phyloP scores from a whole-genome alignment of 2,329 filamentous ascomycete genomes.

The Leptosphaerulina australis region DNA sequence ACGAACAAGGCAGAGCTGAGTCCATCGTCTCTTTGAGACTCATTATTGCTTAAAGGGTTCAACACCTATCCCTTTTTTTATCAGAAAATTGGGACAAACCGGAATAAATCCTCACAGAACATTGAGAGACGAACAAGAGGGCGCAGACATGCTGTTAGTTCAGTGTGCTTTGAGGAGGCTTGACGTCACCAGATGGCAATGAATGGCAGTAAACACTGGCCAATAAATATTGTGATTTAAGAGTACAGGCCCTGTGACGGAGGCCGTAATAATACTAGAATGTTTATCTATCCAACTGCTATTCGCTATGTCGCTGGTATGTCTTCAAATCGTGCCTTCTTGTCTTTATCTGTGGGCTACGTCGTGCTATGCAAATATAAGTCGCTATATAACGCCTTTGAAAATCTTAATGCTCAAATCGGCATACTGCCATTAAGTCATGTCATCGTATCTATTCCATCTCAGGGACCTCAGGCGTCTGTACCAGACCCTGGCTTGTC shows the following conservation, averaged over 20 bases:
- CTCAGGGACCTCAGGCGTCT: slow-evolving; percentile 24
- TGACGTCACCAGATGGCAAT: no score
- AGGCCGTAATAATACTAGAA: slow-evolving; percentile 6
- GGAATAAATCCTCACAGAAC: slow-evolving; percentile 1
- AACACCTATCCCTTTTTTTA: not conserved
- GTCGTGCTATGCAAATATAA: slow-evolving; percentile 9
- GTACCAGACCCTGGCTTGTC: slow-evolving; percentile 17
- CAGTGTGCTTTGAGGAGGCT: not conserved
- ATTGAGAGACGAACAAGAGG: slow-evolving; percentile 1
- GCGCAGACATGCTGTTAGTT: not conserved
- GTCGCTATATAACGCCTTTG: slow-evolving; percentile 8
- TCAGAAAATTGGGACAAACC: not conserved
- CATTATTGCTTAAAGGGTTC: not conserved
- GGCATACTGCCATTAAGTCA: slow-evolving; percentile 1
- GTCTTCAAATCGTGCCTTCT: slow-evolving; percentile 14
- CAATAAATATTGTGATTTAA: slow-evolving; percentile 3
- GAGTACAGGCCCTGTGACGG: not conserved
- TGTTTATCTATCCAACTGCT: slow-evolving; percentile 10
- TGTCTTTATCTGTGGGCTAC: not conserved
- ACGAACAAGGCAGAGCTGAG: not conserved
- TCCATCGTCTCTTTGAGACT: not conserved
- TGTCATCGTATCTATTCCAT: slow-evolving; percentile 8
- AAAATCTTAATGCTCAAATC: not conserved
- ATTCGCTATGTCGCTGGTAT: slow-evolving; percentile 6
- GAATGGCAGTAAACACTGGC: not conserved